These are phyloP conservation scores for Meira miltonrushii DNA, from an alignment of 1,284 basidiomycete genomes.

Conservation along the genomic window DNA sequence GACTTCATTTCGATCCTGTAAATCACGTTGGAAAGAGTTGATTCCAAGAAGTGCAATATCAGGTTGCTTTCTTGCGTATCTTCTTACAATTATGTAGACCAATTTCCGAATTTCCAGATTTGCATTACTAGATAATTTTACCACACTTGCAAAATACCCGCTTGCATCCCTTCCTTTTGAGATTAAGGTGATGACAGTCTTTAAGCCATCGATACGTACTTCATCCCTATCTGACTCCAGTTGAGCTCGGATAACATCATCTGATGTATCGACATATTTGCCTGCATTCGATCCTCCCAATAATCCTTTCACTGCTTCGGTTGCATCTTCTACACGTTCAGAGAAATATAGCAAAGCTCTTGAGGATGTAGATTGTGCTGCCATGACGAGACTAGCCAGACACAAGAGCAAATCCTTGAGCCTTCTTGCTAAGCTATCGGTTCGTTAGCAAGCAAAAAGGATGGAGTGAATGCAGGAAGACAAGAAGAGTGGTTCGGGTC, in stretches of 20 bases:
- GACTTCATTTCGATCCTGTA: slow-evolving; percentile 83
- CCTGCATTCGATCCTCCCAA: slow-evolving; percentile 28
- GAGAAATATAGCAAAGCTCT: slow-evolving; percentile 43
- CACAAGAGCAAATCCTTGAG: not conserved
- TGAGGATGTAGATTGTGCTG: slow-evolving; percentile 19
- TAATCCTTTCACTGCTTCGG: slow-evolving; percentile 39
- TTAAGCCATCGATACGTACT: slow-evolving; percentile 43
- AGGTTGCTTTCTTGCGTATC: slow-evolving; percentile 69
- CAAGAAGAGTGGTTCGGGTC: not conserved
- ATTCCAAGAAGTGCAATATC: slow-evolving; percentile 93
- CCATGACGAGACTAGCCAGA: not conserved
- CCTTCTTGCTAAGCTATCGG: not conserved
- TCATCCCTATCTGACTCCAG: slow-evolving; percentile 42
- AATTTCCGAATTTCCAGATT: slow-evolving; percentile 87
- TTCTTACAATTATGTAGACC: slow-evolving; percentile 92
- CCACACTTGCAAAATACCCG: slow-evolving; percentile 59
- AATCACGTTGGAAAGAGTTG: slow-evolving; percentile 97
- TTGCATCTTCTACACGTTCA: slow-evolving; percentile 48
- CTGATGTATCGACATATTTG: slow-evolving; percentile 43
- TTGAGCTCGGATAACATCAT: slow-evolving; percentile 34
- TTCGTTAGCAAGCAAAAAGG: not conserved
- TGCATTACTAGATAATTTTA: slow-evolving; percentile 49
- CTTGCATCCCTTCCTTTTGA: slow-evolving; percentile 87
- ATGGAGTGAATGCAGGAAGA: not conserved
- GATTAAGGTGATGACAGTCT: slow-evolving; percentile 56